These are phyloP conservation scores for Hericium coralloides DNA, from an alignment of 768 basidiomycete species.

Conservation along the genomic window DNA sequence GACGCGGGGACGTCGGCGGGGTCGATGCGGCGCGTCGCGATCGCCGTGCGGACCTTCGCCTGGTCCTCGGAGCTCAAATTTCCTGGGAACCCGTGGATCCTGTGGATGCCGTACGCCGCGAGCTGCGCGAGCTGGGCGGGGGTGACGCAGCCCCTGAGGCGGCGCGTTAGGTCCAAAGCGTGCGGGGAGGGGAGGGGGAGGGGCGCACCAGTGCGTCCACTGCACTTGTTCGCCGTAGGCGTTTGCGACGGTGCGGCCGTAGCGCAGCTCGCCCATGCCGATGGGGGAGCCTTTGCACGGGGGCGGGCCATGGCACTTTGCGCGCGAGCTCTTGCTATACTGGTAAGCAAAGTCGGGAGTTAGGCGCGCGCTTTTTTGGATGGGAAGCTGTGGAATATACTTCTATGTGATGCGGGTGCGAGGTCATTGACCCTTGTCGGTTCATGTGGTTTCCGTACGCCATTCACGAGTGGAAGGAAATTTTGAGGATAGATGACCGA, in stretches of 20 bases:
- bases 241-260: slow-evolving; percentile 39
- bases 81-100: neutral
- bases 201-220: slow-evolving; percentile 68
- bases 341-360: slow-evolving; percentile 17
- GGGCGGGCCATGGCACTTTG: slow-evolving; percentile 51
- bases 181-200: neutral
- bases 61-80: slow-evolving; percentile 43
- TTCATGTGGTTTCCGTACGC: no score
- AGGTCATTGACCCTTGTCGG: no score
- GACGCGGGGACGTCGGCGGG: slow-evolving; percentile 45
- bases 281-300: slow-evolving; percentile 51
- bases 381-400: no score
- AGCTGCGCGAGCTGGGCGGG: slow-evolving; percentile 4
- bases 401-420: no score
- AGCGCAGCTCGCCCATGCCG: slow-evolving; percentile 51
- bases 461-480: no score
- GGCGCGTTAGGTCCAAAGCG: slow-evolving; percentile 1
- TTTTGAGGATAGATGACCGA: no score
- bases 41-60: slow-evolving; percentile 49
- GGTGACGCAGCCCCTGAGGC: slow-evolving; percentile 12
- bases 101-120: neutral
- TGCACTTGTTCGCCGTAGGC: slow-evolving; percentile 54
- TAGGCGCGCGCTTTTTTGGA: no score
- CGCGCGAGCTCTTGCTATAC: slow-evolving; percentile 67
- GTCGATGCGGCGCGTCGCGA: slow-evolving; percentile 45